A percentile compares a stretch with the other conserved stretches of the same genome.
Conservation (phyloP, 202 grass and related monocot genomes). For the Setaria viridis region DNA sequence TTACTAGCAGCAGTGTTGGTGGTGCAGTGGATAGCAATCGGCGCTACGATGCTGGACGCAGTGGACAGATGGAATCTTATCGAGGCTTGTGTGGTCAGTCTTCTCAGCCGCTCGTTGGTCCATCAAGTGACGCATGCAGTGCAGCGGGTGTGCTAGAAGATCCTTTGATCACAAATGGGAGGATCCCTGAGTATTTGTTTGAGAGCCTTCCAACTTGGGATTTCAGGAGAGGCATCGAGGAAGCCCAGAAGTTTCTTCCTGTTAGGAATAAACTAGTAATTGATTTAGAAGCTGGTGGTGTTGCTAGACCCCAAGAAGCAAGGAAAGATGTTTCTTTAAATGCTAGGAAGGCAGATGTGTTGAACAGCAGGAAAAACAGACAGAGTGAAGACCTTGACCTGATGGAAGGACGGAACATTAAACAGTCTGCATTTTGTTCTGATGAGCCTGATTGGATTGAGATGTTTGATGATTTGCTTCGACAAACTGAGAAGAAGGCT, state of each 20-base stretch:
- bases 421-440: conserved; percentile 75
- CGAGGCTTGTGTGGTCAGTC: conserved; percentile 33
- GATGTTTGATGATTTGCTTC: conserved; percentile 83
- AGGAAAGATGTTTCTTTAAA: conserved; percentile 22
- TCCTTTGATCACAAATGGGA: conserved; percentile 54
- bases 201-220: conserved; percentile 87
- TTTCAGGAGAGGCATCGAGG: conserved; percentile 81
- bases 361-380: conserved; percentile 66
- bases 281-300: conserved; percentile 55
- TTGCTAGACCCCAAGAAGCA: conserved; percentile 42
- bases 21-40: conserved; percentile 38
- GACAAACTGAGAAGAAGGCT: conserved; percentile 66
- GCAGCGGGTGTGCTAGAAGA: conserved; percentile 49
- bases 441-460: conserved; percentile 76
- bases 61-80: conserved; percentile 40
- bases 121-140: conserved; percentile 44
- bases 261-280: conserved; percentile 51
- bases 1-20: conserved; percentile 36
- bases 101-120: conserved; percentile 33
- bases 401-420: conserved; percentile 78
- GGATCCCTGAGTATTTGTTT: conserved; percentile 72
- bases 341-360: conserved; percentile 34
- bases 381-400: conserved; percentile 80
- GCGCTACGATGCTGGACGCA: neutral
- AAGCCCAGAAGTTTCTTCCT: conserved; percentile 77